phyloP scores from a whole-genome alignment of 2,329 filamentous ascomycete genomes.

The Neonectria magnoliae region DNA sequence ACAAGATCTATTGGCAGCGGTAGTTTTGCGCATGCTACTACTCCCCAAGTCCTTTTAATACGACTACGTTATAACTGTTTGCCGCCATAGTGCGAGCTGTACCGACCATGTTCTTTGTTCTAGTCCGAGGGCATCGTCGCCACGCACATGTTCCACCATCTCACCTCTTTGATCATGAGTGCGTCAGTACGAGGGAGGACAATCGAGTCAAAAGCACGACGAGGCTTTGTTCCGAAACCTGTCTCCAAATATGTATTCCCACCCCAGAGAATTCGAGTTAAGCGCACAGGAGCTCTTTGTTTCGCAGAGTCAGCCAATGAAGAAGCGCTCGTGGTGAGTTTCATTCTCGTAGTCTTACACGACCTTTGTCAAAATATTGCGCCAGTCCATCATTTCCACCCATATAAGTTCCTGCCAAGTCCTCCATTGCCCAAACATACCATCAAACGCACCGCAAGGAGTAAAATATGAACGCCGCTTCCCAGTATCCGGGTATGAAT shows the following conservation, averaged over 20 bases:
- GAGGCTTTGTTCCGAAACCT: background rate
- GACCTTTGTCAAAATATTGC: background rate
- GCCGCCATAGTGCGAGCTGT: background rate
- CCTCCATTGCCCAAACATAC: conserved; percentile 1
- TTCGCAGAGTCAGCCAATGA: background rate
- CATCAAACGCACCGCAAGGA: conserved; percentile 12
- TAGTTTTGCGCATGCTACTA: no score
- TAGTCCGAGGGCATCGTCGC: background rate
- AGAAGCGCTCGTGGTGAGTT: background rate
- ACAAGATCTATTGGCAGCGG: background rate
- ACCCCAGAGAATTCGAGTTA: background rate
- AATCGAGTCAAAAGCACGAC: background rate
- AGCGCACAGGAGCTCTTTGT: background rate
- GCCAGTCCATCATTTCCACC: background rate
- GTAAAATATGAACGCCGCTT: conserved; percentile 51
- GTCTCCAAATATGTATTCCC: background rate
- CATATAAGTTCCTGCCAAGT: conserved; percentile 2
- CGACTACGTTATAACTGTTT: background rate
- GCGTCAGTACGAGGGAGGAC: background rate
- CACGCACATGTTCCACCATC: background rate
- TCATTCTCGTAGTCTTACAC: conserved; percentile 15
- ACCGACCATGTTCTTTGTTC: background rate
- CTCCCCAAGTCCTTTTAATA: background rate
- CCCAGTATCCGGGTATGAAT: conserved; percentile 11
- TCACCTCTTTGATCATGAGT: background rate